Base-by-base conservation (phyloP, 352 stramenopile genomes). In the Phytophthora citricola region DNA sequence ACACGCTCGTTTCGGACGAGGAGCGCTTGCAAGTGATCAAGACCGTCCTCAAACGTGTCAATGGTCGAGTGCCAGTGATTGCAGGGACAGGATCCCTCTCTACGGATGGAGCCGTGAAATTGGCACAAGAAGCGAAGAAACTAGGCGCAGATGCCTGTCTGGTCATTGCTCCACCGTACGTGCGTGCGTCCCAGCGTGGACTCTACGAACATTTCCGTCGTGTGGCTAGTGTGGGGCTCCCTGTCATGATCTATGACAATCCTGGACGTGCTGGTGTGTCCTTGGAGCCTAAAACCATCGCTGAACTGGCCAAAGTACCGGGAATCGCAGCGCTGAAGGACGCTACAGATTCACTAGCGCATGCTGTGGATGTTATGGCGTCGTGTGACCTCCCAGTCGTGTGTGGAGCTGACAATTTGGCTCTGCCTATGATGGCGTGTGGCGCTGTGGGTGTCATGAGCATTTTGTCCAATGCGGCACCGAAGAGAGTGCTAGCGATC, bases 301-400 rank as follows among this genome's bases (percentile, higher is more conserved):
- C 79, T 0, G 78, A 97, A 41, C 66, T 97, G 36, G 76, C 90
- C 8, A 91, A 96, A 75, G 83, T 99, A 63, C 89, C 95, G 6
- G 88, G 91, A 41, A 98, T 99, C 69, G 85, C 98, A 26, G 97
- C 94, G 27, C 82, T 99, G 63, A 99, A 99, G 78, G 97, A 99
- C 72, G 95, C 97, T 6, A 99, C 96, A 0, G 93, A 94, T 9
- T 93, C 85, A 20, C 73, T 97, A 31, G 88, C 94, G 45, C 83
- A 91, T 58, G 84, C 87, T 22, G 87, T 84, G 17, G 87, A 93
- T 63, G 93, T 96, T 41, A 86, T 87, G 29, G 79, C 83, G 31
- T 70, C 91, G 2, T 95, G 89, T 56, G 86, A 96, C 68, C 89
- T 97, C 56, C 92, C 90, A 34, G 88, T 97, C 27, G 81, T 97